Percentiles rank a stretch among this genome's conserved stretches.
Conservation (phyloP, 257 asterid species). For the Solanum piurae region DNA sequence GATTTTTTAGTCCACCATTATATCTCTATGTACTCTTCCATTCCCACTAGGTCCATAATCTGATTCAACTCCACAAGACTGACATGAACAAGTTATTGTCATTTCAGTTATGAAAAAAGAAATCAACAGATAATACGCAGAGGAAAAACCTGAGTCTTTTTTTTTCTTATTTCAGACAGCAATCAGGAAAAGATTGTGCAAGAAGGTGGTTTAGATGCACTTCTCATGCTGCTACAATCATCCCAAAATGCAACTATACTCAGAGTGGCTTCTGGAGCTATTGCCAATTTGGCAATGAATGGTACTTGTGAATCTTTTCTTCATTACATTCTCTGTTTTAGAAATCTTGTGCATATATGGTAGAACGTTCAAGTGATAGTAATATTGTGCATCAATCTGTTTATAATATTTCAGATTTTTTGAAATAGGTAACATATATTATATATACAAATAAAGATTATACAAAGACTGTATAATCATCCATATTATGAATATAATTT, state of each 20-base stretch:
- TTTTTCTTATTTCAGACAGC: slow-evolving; percentile 38
- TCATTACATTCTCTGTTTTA: background rate
- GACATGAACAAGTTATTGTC: background rate
- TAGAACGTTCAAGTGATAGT: background rate
- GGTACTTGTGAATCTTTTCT: slow-evolving; percentile 31
- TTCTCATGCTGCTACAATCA: slow-evolving; percentile 67
- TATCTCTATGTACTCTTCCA: background rate
- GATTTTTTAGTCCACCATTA: background rate
- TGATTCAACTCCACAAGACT: background rate
- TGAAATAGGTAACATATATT: background rate
- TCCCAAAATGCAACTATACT: slow-evolving; percentile 68
- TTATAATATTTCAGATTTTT: background rate
- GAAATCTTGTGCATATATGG: background rate
- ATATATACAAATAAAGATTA: background rate
- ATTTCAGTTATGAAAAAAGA: background rate
- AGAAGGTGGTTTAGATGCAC: slow-evolving; percentile 88
- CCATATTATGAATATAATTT: background rate
- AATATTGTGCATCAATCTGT: background rate
- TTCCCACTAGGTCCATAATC: background rate
- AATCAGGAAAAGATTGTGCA: slow-evolving; percentile 76
- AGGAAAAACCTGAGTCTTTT: background rate
- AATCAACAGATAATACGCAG: background rate
- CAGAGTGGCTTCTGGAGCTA: slow-evolving; percentile 94
- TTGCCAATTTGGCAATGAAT: slow-evolving; percentile 94
- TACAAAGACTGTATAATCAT: background rate